These are phyloP conservation scores for Neolecta irregularis DNA, from an alignment of 1,139 yeast genomes.

Conservation along the genomic window DNA sequence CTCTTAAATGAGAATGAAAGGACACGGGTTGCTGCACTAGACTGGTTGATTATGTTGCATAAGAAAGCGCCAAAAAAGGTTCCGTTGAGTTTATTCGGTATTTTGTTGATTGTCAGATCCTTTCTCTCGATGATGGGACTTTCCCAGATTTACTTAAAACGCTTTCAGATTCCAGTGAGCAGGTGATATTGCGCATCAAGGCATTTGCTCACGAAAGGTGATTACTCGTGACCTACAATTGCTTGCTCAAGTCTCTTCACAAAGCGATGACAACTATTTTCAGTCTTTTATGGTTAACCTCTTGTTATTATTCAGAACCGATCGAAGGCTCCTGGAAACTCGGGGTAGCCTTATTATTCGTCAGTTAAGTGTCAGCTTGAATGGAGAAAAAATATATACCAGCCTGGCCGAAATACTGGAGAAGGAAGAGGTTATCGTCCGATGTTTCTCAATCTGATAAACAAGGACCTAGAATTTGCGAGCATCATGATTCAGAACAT, in stretches of 20 bases:
- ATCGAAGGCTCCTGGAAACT: conserved; percentile 45
- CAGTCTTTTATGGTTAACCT: conserved; percentile 60
- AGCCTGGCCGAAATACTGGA: conserved; percentile 66
- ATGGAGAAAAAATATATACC: conserved; percentile 70
- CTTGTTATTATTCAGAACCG: conserved; percentile 49
- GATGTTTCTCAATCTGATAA: conserved; percentile 8
- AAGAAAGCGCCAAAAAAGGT: conserved; percentile 33
- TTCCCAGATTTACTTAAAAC: conserved; percentile 68
- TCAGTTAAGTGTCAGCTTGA: conserved; percentile 64
- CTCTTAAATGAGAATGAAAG: conserved; percentile 59
- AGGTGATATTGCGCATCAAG: conserved; percentile 17
- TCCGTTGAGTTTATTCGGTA: neutral
- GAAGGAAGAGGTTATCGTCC: conserved; percentile 28
- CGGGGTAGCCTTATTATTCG: conserved; percentile 77
- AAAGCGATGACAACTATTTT: conserved; percentile 66
- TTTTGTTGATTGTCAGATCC: conserved; percentile 22
- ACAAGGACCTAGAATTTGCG: conserved; percentile 49
- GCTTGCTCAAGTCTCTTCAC: conserved; percentile 61
- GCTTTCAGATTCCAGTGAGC: conserved; percentile 71
- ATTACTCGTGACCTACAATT: conserved; percentile 63
- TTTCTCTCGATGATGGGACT: conserved; percentile 46
- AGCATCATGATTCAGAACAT: conserved; percentile 73
- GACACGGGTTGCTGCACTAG: conserved; percentile 71
- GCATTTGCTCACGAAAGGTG: conserved; percentile 25
- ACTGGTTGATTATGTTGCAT: conserved; percentile 80